phyloP scores from a whole-genome alignment of 1,139 yeast species.

The Blastobotrys proliferans region DNA sequence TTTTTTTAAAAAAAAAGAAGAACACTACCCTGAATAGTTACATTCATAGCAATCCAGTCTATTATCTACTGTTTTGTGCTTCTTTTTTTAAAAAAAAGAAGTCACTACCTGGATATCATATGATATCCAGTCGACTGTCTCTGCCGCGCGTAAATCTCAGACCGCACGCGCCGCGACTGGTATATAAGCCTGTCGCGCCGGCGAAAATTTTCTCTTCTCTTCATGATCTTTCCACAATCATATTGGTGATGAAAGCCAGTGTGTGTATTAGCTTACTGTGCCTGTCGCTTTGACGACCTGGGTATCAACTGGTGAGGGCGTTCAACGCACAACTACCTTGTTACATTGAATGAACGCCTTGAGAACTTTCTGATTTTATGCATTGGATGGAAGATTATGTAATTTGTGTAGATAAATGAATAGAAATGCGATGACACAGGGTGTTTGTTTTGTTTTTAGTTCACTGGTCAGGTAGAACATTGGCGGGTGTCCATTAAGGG shows the following conservation, averaged over 20 bases:
- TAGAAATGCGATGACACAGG: too few species aligned
- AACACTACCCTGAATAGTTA: too few species aligned
- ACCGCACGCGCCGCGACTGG: background rate
- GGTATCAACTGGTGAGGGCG: slow-evolving; percentile 36
- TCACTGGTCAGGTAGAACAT: slow-evolving; percentile 14
- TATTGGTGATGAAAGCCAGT: slow-evolving; percentile 33
- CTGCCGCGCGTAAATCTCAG: slow-evolving; percentile 1
- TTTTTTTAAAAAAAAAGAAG: too few species aligned
- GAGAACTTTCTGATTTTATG: slow-evolving; percentile 30
- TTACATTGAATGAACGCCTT: slow-evolving; percentile 31
- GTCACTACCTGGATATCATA: too few species aligned
- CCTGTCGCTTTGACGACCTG: slow-evolving; percentile 20
- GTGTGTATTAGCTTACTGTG: slow-evolving; percentile 28
- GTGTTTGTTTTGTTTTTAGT: background rate
- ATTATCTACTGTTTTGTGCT: too few species aligned
- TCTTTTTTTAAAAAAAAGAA: too few species aligned
- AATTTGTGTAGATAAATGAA: too few species aligned
- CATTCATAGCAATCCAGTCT: too few species aligned
- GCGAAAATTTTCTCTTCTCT: slow-evolving; percentile 16
- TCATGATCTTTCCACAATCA: slow-evolving; percentile 15
- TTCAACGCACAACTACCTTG: slow-evolving; percentile 39
- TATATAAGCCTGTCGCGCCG: background rate
- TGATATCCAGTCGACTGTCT: too few species aligned
- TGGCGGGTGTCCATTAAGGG: background rate
- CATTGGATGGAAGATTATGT: background rate